These are phyloP conservation scores for Verticillium nubilum DNA, from an alignment of 2,329 filamentous ascomycete species.

Conservation along the genomic window DNA sequence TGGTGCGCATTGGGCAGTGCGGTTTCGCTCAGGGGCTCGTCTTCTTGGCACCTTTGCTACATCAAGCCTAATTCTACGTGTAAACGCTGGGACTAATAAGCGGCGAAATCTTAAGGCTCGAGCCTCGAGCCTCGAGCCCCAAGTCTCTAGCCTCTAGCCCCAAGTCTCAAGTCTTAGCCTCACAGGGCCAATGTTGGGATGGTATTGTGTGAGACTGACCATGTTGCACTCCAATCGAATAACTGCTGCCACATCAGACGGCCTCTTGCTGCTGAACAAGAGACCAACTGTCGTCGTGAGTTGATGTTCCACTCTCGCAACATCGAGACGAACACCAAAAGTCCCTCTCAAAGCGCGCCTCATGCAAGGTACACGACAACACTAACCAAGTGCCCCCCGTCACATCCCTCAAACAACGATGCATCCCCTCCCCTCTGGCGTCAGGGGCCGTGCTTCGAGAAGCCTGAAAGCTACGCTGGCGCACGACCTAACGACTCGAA, in stretches of 20 bases:
- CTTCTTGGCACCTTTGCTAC: not conserved
- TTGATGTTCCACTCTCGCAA: not conserved
- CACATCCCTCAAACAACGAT: not conserved
- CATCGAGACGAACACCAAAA: not conserved
- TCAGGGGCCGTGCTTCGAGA: not conserved
- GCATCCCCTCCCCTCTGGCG: not conserved
- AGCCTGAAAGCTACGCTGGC: too few species aligned
- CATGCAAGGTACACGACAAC: not conserved
- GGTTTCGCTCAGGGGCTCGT: not conserved
- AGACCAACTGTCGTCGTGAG: not conserved
- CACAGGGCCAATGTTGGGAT: not conserved
- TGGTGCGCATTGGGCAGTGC: not conserved
- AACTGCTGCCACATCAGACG: not conserved
- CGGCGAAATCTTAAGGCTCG: too few species aligned
- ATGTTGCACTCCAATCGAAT: not conserved
- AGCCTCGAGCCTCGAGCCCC: too few species aligned
- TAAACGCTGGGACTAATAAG: too few species aligned
- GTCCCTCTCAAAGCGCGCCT: not conserved
- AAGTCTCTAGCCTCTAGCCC: too few species aligned
- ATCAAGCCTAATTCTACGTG: too few species aligned
- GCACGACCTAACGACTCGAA: not conserved
- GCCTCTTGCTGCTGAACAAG: not conserved
- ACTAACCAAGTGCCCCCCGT: too few species aligned
- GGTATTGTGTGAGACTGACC: not conserved
- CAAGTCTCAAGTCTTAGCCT: not conserved